Evolutionary conservation across 164 flowering plant genomes (phyloP).

Genomic region (Piper longum): DNA sequence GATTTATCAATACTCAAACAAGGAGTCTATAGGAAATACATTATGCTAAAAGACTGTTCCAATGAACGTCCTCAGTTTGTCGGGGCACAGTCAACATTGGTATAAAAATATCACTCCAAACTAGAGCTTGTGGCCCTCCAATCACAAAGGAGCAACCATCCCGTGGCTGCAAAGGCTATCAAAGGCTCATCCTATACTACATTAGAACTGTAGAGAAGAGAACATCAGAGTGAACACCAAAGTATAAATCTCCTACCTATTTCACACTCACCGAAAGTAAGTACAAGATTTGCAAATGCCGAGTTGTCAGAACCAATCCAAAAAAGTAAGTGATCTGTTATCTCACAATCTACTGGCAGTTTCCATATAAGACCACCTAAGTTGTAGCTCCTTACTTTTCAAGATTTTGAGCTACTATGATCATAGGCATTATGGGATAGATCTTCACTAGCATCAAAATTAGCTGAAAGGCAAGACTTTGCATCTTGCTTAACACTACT

Average conservation of each 20-base stretch:
- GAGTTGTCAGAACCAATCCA: constrained; percentile 82
- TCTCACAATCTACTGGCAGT: constrained; percentile 34
- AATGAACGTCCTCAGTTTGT: too few species aligned
- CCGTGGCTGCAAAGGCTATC: too few species aligned
- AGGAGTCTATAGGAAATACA: not conserved
- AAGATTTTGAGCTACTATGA: constrained; percentile 1
- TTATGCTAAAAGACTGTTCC: not conserved
- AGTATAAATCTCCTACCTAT: constrained; percentile 33
- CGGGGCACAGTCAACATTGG: too few species aligned
- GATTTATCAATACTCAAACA: not conserved
- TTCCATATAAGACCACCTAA: constrained; percentile 80
- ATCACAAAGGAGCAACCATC: too few species aligned
- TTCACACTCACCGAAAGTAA: constrained; percentile 67
- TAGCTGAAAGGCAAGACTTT: constrained; percentile 10
- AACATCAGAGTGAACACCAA: too few species aligned
- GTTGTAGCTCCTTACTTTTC: constrained; percentile 19
- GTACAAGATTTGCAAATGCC: constrained; percentile 70
- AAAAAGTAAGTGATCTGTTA: constrained; percentile 63
- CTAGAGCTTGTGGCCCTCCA: too few species aligned
- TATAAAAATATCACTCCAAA: too few species aligned
- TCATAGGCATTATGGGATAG: not conserved
- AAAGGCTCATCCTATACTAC: too few species aligned
- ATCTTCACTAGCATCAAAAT: constrained; percentile 13
- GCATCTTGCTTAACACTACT: constrained; percentile 8
- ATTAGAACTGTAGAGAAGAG: too few species aligned